Conservation (phyloP, 345 rosid genomes). For the Salix arbutifolia region DNA sequence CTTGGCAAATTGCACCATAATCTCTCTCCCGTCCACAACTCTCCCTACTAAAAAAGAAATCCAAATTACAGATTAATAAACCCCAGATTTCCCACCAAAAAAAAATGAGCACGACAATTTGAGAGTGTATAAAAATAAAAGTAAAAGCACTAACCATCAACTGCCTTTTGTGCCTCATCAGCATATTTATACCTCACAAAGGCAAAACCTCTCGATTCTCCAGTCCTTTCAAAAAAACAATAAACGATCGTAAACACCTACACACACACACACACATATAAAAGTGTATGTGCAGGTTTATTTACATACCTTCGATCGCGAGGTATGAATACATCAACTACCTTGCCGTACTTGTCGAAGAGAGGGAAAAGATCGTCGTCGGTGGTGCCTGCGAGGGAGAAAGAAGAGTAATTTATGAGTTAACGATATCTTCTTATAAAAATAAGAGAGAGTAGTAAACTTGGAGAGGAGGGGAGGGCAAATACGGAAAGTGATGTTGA, state of each 20-base stretch:
- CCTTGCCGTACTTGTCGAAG: constrained; percentile 75
- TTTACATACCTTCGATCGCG: constrained; percentile 65
- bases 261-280: background rate
- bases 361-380: constrained; percentile 78
- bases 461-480: background rate
- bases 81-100: background rate
- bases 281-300: background rate
- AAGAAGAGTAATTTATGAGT: background rate
- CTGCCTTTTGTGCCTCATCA: constrained; percentile 74
- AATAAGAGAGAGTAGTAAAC: background rate
- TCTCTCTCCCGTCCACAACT: constrained; percentile 26
- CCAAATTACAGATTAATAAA: background rate
- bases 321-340: constrained; percentile 68
- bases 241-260: background rate
- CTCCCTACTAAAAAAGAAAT: constrained; percentile 1
- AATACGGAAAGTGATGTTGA: constrained; percentile 75
- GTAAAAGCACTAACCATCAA: constrained; percentile 39
- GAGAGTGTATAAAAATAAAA: background rate
- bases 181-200: constrained; percentile 72
- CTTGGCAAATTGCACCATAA: constrained; percentile 24
- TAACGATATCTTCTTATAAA: background rate
- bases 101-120: background rate
- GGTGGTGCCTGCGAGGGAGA: constrained; percentile 46
- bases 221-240: background rate
- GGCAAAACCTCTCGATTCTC: constrained; percentile 63